Evolutionary conservation across 345 rosid species (phyloP).

Genomic region (Turnera subulata): DNA sequence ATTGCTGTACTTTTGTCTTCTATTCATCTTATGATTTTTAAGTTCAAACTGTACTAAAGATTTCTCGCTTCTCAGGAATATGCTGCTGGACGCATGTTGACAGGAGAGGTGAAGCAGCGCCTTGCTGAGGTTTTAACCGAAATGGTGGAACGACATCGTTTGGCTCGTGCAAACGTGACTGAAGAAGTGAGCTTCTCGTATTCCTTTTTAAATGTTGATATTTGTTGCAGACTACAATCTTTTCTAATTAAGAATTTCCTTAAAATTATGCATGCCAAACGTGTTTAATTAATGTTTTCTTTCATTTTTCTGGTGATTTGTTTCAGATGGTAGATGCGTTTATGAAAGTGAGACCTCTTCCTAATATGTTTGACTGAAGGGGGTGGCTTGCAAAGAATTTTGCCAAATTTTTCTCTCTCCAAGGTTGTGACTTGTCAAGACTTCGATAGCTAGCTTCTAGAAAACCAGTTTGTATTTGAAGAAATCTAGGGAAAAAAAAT

Average conservation of each 20-base stretch:
- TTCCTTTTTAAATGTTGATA: too few relatives aligned
- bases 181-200: constrained; percentile 52
- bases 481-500: too few relatives aligned
- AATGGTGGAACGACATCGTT: constrained; percentile 74
- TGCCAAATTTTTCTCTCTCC: too few relatives aligned
- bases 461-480: too few relatives aligned
- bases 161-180: constrained; percentile 76
- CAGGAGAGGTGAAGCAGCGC: constrained; percentile 74
- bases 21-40: background rate
- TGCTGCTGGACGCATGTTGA: constrained; percentile 78
- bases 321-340: constrained; percentile 91
- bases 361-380: constrained; percentile 65
- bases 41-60: background rate
- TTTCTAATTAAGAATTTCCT: too few relatives aligned
- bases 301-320: background rate
- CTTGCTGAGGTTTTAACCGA: constrained; percentile 65
- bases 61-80: constrained; percentile 46
- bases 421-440: too few relatives aligned
- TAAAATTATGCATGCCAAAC: too few relatives aligned
- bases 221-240: background rate
- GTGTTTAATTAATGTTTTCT: too few relatives aligned
- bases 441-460: too few relatives aligned
- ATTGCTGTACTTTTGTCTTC: background rate
- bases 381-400: too few relatives aligned
- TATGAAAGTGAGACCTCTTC: constrained; percentile 91